Evolutionary conservation across 108 stramenopile species (phyloP), one percentile per base, ranked within the genome.

Genomic region (Craspedostauros australis): DNA sequence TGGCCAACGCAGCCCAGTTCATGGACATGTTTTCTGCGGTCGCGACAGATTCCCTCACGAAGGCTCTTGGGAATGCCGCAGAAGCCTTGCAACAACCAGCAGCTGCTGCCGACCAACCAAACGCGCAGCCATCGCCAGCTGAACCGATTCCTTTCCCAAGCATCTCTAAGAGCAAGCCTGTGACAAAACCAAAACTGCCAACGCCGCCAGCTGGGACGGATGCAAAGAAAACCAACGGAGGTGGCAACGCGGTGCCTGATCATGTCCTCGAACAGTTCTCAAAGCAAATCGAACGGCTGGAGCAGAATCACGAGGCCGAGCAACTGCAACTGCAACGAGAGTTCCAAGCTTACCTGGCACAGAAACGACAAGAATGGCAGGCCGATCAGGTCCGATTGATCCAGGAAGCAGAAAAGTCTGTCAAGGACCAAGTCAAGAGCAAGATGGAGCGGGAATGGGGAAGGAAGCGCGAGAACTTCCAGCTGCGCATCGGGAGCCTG

Each of bases 241-340:
- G 15, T 31, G 2, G 3, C 29, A 28, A 63, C 8, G 30, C 16
- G 39, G 48, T 56, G 3, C 58, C 71, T 44, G 68, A 70, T 33
- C 49, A 67, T 20, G 31, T 75, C 5, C 21, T 82, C 42, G 74
- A 89, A 28, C 70, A 91, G 33, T 86, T 91, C 48, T 60, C 85
- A n/a, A 54, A 69, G 44, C 89, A 91, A 56, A 43, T 91, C 7
- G 64, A 82, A 63, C 80, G 89, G 28, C 62, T 91, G 43, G 81
- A 81, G 39, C 77, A 81, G 40, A 75, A 86, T 54, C 80, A 86
- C 52, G 72, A 68, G 51, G 22, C 65, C 37, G 85, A 91, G 64
- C 50, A 73, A 62, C 37, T 64, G 27, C 69, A 72, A 36, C 39
- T 80, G 30, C 61, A 77, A 31, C 61, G 60, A 32, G 48, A 59